phyloP scores from a whole-genome alignment of 2,329 filamentous ascomycete species.

The Arachnopeziza araneosa region DNA sequence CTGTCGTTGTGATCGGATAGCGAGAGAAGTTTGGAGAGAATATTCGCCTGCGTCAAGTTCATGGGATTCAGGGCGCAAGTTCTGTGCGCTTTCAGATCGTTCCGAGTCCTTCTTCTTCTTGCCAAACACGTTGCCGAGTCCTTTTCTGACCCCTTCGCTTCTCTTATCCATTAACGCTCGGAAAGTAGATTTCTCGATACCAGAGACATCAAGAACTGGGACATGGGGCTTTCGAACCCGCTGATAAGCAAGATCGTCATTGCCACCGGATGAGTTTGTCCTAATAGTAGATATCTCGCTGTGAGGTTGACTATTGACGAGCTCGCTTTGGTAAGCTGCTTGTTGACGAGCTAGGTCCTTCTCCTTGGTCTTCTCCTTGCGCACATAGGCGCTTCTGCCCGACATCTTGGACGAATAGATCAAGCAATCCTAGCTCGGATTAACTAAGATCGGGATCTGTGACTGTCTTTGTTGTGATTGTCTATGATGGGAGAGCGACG shows the following conservation, averaged over 20 bases:
- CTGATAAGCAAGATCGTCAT: slow-evolving; percentile 12
- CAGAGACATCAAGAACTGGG: slow-evolving; percentile 38
- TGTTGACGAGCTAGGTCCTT: not conserved
- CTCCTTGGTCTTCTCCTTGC: slow-evolving; percentile 50
- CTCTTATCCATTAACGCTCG: slow-evolving; percentile 48
- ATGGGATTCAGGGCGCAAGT: slow-evolving; percentile 7
- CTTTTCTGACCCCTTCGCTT: slow-evolving; percentile 49
- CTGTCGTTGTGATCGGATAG: not conserved
- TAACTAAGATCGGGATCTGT: not conserved
- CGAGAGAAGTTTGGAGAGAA: not conserved
- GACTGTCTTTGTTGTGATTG: no score
- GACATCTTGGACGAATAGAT: slow-evolving; percentile 40
- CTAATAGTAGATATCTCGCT: slow-evolving; percentile 1
- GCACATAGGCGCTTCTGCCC: slow-evolving; percentile 51
- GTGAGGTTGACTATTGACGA: not conserved
- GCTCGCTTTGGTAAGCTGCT: not conserved
- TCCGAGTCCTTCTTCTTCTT: slow-evolving; percentile 39
- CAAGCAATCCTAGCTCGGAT: not conserved
- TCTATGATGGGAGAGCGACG: no score
- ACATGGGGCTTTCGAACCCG: slow-evolving; percentile 17
- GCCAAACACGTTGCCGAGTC: slow-evolving; percentile 47
- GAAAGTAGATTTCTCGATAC: slow-evolving; percentile 50
- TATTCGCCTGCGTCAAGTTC: slow-evolving; percentile 17
- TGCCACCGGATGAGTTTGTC: slow-evolving; percentile 1
- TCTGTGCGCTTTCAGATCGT: slow-evolving; percentile 13